A percentile compares a stretch with the other conserved stretches of the same genome.
phyloP scores from a whole-genome alignment of 1,284 basidiomycete species.

The Stereum hirsutum region DNA sequence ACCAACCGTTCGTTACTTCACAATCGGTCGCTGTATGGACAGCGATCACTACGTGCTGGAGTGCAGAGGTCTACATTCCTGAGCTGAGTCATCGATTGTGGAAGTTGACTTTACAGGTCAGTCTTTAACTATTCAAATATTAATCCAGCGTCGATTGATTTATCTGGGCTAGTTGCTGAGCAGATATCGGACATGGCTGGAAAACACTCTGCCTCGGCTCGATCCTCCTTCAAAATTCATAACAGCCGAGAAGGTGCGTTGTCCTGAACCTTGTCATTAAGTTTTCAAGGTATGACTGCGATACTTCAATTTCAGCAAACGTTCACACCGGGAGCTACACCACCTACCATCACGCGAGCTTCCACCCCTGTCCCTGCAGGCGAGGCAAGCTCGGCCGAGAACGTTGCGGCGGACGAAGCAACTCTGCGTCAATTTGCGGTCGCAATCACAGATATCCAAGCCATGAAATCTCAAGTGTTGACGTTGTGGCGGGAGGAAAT shows the following conservation, averaged over 20 bases:
- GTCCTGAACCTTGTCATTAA: neutral
- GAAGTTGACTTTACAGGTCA: slow-evolving; percentile 69
- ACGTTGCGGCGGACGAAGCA: slow-evolving; percentile 47
- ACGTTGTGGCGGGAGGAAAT: slow-evolving; percentile 64
- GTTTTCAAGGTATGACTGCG: neutral
- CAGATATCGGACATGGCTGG: slow-evolving; percentile 71
- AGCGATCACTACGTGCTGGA: slow-evolving; percentile 78
- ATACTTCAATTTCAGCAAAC: slow-evolving; percentile 2
- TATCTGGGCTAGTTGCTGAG: slow-evolving; percentile 43
- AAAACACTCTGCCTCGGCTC: slow-evolving; percentile 31
- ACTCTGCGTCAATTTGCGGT: slow-evolving; percentile 52
- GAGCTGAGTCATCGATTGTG: slow-evolving; percentile 81
- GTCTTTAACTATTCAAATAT: neutral
- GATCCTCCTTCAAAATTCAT: slow-evolving; percentile 24
- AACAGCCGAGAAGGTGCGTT: slow-evolving; percentile 25
- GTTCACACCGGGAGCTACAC: slow-evolving; percentile 12
- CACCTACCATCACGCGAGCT: slow-evolving; percentile 28
- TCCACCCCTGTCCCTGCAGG: slow-evolving; percentile 38
- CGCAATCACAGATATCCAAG: slow-evolving; percentile 55
- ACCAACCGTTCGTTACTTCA: slow-evolving; percentile 37
- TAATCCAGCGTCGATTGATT: neutral
- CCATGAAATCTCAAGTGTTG: slow-evolving; percentile 38
- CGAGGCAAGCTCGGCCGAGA: slow-evolving; percentile 45
- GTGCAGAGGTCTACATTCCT: slow-evolving; percentile 73
- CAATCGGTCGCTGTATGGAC: slow-evolving; percentile 68